Percentiles rank a stretch among this genome's conserved stretches.
These are phyloP conservation scores for Leptomonas seymouri DNA, from an alignment of 208 protist species.

Conservation along the genomic window DNA sequence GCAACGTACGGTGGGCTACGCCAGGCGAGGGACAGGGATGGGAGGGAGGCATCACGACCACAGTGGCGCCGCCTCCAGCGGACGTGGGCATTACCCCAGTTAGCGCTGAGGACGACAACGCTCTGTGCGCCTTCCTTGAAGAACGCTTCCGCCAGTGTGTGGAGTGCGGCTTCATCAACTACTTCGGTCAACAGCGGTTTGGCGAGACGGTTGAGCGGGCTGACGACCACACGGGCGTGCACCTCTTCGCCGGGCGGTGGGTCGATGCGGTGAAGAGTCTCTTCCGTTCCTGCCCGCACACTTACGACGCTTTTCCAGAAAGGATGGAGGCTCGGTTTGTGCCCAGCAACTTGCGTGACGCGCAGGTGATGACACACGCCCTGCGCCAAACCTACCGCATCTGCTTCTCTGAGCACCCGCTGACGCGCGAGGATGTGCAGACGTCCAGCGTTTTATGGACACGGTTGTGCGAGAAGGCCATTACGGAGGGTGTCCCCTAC, in stretches of 20 bases:
- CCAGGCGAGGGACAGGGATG: background rate
- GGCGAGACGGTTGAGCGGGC: slow-evolving; percentile 50
- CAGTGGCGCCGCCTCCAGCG: background rate
- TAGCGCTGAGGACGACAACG: no score
- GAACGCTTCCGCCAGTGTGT: slow-evolving; percentile 39
- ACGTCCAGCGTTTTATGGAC: slow-evolving; percentile 45
- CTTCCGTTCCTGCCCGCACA: slow-evolving; percentile 39
- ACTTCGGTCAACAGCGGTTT: slow-evolving; percentile 96
- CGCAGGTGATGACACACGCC: slow-evolving; percentile 63
- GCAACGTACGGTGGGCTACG: slow-evolving; percentile 32
- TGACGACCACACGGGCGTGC: slow-evolving; percentile 74
- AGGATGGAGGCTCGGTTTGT: slow-evolving; percentile 66
- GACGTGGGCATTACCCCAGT: background rate
- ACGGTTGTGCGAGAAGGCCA: slow-evolving; percentile 67
- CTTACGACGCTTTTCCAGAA: slow-evolving; percentile 68
- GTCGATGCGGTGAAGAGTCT: slow-evolving; percentile 56
- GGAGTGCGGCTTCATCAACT: slow-evolving; percentile 92
- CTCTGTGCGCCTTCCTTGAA: slow-evolving; percentile 19
- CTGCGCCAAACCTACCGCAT: slow-evolving; percentile 65
- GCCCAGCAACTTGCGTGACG: slow-evolving; percentile 52
- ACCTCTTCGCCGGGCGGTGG: slow-evolving; percentile 65
- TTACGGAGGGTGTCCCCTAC: slow-evolving; percentile 56
- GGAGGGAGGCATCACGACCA: background rate
- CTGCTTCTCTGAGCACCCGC: slow-evolving; percentile 43
- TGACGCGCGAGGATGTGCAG: slow-evolving; percentile 45